phyloP scores from a whole-genome alignment of 495 filamentous ascomycete genomes.

The Geoglossum glabrum region DNA sequence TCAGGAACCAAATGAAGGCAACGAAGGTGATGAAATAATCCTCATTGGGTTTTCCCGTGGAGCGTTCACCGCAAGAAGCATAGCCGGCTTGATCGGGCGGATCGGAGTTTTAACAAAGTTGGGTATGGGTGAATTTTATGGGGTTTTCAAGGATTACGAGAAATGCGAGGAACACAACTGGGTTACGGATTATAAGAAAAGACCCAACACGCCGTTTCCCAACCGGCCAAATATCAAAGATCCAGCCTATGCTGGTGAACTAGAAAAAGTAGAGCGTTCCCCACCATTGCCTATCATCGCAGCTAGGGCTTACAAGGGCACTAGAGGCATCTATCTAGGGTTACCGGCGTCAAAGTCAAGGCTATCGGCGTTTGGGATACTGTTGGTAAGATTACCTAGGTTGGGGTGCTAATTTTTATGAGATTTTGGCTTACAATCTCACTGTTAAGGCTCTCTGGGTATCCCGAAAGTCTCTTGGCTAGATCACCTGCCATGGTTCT shows the following conservation, averaged over 20 bases:
- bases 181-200: not conserved
- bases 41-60: slow-evolving; percentile 41
- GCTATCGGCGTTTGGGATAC: slow-evolving; percentile 41
- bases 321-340: not conserved
- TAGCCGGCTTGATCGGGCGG: slow-evolving; percentile 32
- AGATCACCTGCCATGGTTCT: not conserved
- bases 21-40: slow-evolving; percentile 32
- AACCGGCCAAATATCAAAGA: slow-evolving; percentile 1
- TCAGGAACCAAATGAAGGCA: slow-evolving; percentile 23
- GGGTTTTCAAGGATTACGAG: slow-evolving; percentile 29
- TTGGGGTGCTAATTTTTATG: not conserved
- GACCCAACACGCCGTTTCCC: not conserved
- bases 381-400: slow-evolving; percentile 20
- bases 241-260: not conserved
- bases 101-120: slow-evolving; percentile 23
- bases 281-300: not conserved
- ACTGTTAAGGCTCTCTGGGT: slow-evolving; percentile 2
- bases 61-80: slow-evolving; percentile 34
- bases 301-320: not conserved
- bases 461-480: slow-evolving; percentile 2
- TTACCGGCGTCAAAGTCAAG: slow-evolving; percentile 19
- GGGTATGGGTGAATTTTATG: slow-evolving; percentile 20
- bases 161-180: slow-evolving; percentile 9
- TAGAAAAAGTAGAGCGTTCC: not conserved
- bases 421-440: not conserved